Evolutionary conservation across 345 rosid genomes (phyloP).

Genomic region (Lepidium africanum): DNA sequence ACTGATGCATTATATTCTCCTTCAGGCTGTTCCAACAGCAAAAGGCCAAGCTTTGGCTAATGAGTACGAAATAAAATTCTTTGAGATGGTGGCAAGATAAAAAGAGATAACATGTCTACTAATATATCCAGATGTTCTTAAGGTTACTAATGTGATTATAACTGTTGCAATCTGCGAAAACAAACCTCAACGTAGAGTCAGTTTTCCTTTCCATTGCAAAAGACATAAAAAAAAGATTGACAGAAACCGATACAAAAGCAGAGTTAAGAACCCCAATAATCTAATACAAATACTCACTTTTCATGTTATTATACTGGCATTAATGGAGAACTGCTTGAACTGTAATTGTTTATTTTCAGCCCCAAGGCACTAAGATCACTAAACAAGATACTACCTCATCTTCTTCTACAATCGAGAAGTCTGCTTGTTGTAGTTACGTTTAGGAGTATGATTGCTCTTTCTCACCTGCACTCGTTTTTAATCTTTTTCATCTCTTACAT

Average conservation of each 20-base stretch:
- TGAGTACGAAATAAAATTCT: slow-evolving; percentile 52
- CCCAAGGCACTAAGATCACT: slow-evolving; percentile 60
- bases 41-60: slow-evolving; percentile 55
- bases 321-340: background rate
- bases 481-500: slow-evolving; percentile 21
- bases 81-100: slow-evolving; percentile 42
- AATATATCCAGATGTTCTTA: background rate
- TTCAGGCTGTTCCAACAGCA: slow-evolving; percentile 51
- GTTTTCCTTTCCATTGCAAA: slow-evolving; percentile 55
- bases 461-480: slow-evolving; percentile 7
- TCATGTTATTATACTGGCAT: background rate
- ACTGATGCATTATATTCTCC: background rate
- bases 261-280: slow-evolving; percentile 14
- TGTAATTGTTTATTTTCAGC: slow-evolving; percentile 27
- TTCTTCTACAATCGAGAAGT: slow-evolving; percentile 43
- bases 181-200: slow-evolving; percentile 49
- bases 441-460: slow-evolving; percentile 22
- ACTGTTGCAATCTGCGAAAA: slow-evolving; percentile 46
- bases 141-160: slow-evolving; percentile 2
- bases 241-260: slow-evolving; percentile 30
- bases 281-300: background rate
- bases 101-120: background rate
- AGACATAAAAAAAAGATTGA: slow-evolving; percentile 52
- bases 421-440: slow-evolving; percentile 55
- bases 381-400: slow-evolving; percentile 42